These are phyloP conservation scores for Pilasporangium apinafurcum DNA, from an alignment of 352 stramenopile genomes.

Conservation along the genomic window DNA sequence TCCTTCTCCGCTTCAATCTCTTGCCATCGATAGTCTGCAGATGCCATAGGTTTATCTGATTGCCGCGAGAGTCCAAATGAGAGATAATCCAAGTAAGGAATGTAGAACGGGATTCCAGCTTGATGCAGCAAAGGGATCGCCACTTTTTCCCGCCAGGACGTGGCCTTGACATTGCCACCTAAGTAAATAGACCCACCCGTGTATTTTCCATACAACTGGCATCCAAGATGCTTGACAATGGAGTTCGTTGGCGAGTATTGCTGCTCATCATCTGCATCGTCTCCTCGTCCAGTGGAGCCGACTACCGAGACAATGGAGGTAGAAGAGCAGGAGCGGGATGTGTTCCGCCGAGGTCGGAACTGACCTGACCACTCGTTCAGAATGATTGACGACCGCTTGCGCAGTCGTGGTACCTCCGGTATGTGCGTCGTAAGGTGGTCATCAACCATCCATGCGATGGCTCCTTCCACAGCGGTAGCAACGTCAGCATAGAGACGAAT, in stretches of 20 bases:
- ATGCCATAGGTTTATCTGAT: constrained; percentile 18
- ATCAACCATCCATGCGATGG: constrained; percentile 42
- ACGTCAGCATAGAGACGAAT: constrained; percentile 57
- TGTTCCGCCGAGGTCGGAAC: constrained; percentile 31
- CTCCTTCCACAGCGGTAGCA: constrained; percentile 27
- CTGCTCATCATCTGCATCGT: constrained; percentile 7
- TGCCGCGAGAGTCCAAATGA: constrained; percentile 44
- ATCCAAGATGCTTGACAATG: constrained; percentile 35
- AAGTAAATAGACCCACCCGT: constrained; percentile 61
- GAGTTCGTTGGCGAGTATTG: constrained; percentile 10
- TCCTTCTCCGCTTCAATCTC: constrained; percentile 59
- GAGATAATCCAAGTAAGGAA: constrained; percentile 68
- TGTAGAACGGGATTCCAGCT: constrained; percentile 70
- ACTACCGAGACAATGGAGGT: constrained; percentile 39
- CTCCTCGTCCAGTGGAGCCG: constrained; percentile 19
- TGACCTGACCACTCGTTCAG: constrained; percentile 64
- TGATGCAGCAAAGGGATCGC: constrained; percentile 67
- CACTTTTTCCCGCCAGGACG: constrained; percentile 68
- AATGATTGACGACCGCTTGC: constrained; percentile 76
- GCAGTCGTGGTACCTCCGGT: constrained; percentile 38
- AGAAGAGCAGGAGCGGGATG: constrained; percentile 61
- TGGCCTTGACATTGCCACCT: constrained; percentile 64
- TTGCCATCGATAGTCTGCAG: constrained; percentile 28
- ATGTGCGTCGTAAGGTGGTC: constrained; percentile 34
- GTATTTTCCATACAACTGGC: constrained; percentile 35